Evolutionary conservation across 495 filamentous ascomycete species (phyloP).

Genomic region (Parathielavia hyrcaniae): DNA sequence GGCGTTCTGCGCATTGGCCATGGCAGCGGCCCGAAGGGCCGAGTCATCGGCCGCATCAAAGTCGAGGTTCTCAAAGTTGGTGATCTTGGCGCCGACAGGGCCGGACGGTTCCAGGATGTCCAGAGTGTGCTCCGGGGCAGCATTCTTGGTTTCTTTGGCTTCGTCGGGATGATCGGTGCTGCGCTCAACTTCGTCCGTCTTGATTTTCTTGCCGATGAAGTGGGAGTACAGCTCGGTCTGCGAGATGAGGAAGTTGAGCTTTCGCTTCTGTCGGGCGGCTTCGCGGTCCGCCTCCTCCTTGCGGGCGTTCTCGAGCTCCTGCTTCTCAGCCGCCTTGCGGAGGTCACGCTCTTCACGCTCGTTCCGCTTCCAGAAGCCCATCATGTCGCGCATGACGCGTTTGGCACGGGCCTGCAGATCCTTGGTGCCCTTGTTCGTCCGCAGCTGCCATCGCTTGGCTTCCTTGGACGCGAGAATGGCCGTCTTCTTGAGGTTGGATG

Average conservation of each 20-base stretch:
- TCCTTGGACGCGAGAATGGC: slow-evolving; percentile 96
- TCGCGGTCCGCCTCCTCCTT: slow-evolving; percentile 95
- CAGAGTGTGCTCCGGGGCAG: slow-evolving; percentile 41
- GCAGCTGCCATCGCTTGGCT: slow-evolving; percentile 91
- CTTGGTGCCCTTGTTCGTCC: slow-evolving; percentile 97
- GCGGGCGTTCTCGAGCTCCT: slow-evolving; percentile 93
- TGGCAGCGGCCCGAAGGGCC: slow-evolving; percentile 69
- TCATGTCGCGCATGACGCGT: slow-evolving; percentile 98
- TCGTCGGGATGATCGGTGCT: slow-evolving; percentile 75
- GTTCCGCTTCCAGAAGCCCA: slow-evolving; percentile 99
- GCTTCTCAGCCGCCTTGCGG: slow-evolving; percentile 86
- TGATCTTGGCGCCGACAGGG: slow-evolving; percentile 62
- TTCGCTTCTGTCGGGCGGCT: slow-evolving; percentile 92
- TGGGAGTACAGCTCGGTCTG: slow-evolving; percentile 98
- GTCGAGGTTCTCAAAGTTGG: slow-evolving; percentile 87
- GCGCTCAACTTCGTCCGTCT: slow-evolving; percentile 85
- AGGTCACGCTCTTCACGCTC: slow-evolving; percentile 94
- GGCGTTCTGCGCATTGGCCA: slow-evolving; percentile 93
- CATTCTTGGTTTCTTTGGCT: slow-evolving; percentile 40
- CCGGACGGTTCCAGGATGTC: slow-evolving; percentile 55
- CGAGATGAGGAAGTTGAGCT: slow-evolving; percentile 98
- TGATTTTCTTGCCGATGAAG: slow-evolving; percentile 99
- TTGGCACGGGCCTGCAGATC: slow-evolving; percentile 96
- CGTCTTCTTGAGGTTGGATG: slow-evolving; percentile 93
- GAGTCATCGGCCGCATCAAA: slow-evolving; percentile 95